Evolutionary conservation across 176 grass and related monocot genomes (phyloP), one percentile per base, ranked within the genome.

Genomic region (Chloris gayana): DNA sequence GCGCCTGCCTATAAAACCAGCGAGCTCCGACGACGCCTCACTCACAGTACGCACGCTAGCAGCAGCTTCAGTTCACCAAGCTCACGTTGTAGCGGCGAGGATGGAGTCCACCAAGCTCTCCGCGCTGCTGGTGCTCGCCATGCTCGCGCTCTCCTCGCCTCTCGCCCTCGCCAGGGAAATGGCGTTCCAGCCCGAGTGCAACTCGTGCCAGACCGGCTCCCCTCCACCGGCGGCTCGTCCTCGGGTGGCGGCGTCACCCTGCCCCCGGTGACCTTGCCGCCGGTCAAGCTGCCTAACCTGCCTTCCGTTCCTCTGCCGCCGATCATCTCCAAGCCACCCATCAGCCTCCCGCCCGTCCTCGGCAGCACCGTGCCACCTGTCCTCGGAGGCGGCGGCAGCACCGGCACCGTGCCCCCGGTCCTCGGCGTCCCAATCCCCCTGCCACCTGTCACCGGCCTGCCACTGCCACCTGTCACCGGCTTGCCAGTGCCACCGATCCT

Each of bases 101-200:
- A 89, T 93, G 91, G 87, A 85, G 76, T 89, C 91, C 87, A 64
- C 87, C 35, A 93, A 82, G 68, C 51, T 87, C 77, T 78, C 84
- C n/a, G 87, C 84, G 46, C 51, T 93, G 75, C 81, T 93, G 34
- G 9, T 93, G 1, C 80, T 93, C 72, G 72, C 85, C 59, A 82
- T 85, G 76, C 76, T 93, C 21, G 53, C 73, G 71, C 73, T 93
- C 79, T 89, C 84, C 27, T 89, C 89, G 18, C 73, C 91, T 0
- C 21, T 84, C 47, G 76, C 53, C 24, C 72, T 87, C 14, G 80
- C 87, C 2, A 85, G 32, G 46, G 77, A 68, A 32, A 67, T 68
- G 17, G 76, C 44, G 1, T 63, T 61, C 25, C 25, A 79, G 0
- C 31, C 31, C 14, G 46, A 67, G 77, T 79, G 91, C 77, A 12